Evolutionary conservation across 257 asterid genomes (phyloP).

Genomic region (Nicotiana tabacum): DNA sequence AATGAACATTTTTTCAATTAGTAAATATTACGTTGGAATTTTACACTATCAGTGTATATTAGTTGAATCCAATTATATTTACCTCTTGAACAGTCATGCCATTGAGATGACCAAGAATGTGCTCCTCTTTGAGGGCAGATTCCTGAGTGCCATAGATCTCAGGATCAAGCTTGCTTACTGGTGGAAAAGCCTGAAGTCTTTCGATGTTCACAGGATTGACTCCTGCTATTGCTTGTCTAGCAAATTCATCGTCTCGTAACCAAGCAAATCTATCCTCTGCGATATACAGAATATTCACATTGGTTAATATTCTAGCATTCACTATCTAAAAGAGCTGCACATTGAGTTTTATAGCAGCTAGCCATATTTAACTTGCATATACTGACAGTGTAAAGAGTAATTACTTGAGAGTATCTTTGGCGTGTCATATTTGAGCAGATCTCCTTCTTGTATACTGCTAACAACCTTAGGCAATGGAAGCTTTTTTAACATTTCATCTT

Average conservation of each 20-base stretch:
- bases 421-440: conserved; percentile 66
- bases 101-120: conserved; percentile 62
- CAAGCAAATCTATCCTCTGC: conserved; percentile 93
- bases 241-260: conserved; percentile 95
- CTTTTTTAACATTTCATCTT: conserved; percentile 66
- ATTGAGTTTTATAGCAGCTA: not conserved
- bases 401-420: conserved; percentile 85
- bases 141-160: conserved; percentile 68
- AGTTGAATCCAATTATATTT: not conserved
- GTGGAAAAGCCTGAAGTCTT: conserved; percentile 72
- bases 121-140: conserved; percentile 84
- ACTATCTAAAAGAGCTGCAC: not conserved
- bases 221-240: conserved; percentile 88
- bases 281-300: not conserved
- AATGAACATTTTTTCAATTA: not conserved
- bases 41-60: not conserved
- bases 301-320: not conserved
- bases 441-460: conserved; percentile 69
- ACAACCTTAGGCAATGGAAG: conserved; percentile 71
- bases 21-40: not conserved
- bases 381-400: conserved; percentile 11
- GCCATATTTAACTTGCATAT: not conserved
- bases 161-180: conserved; percentile 80
- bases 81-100: conserved; percentile 95
- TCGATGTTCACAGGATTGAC: conserved; percentile 79